phyloP scores from a whole-genome alignment of 140 eudicot species.

The Ambrosia hybrid region DNA sequence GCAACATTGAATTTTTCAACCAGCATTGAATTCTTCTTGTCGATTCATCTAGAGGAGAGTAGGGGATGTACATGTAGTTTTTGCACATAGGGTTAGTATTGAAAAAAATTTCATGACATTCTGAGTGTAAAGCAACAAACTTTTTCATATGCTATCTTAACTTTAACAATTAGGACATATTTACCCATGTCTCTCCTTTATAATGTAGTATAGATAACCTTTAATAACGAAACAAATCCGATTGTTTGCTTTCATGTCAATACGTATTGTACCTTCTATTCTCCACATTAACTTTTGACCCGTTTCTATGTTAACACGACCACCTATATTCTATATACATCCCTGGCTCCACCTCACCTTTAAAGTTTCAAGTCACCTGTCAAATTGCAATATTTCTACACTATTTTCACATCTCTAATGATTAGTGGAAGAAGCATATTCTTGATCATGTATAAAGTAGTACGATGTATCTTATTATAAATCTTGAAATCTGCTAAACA shows the following conservation, averaged over 20 bases:
- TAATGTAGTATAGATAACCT: no score
- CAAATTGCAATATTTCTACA: constrained; percentile 10
- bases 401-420: constrained; percentile 14
- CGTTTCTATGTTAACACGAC: background rate
- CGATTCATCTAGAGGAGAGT: no score
- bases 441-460: constrained; percentile 20
- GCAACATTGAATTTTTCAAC: no score
- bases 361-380: background rate
- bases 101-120: no score
- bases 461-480: constrained; percentile 27
- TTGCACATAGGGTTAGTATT: no score
- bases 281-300: background rate
- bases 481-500: constrained; percentile 15
- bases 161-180: no score
- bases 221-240: background rate
- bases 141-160: no score
- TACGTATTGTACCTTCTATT: no score
- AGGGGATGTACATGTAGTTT: no score
- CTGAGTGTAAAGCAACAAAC: no score
- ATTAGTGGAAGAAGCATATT: constrained; percentile 39
- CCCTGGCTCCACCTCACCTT: background rate
- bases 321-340: background rate
- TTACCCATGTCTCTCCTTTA: no score
- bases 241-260: background rate
- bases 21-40: no score